Evolutionary conservation across 805 yeast species (phyloP).

Genomic region (Cyberlindnera maritima): DNA sequence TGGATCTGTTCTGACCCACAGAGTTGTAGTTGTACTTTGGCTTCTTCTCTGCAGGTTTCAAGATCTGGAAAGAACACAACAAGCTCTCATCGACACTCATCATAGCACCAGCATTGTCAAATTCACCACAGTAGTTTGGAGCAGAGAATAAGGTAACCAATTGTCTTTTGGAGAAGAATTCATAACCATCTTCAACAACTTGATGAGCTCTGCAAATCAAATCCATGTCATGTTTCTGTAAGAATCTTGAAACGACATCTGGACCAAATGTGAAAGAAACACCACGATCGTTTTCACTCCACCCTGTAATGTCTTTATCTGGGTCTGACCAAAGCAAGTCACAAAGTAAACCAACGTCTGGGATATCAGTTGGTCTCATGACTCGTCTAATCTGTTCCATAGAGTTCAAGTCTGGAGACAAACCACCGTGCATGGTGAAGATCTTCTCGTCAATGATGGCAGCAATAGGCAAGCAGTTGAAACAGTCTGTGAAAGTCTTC

Average conservation of each 20-base stretch:
- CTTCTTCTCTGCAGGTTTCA: constrained; percentile 97
- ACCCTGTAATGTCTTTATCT: constrained; percentile 95
- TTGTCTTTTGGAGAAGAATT: constrained; percentile 93
- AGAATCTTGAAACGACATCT: constrained; percentile 92
- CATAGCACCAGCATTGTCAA: constrained; percentile 99
- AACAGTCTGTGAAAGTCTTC: constrained; percentile 98
- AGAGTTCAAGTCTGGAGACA: constrained; percentile 93
- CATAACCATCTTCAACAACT: constrained; percentile 98
- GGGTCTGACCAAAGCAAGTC: constrained; percentile 99
- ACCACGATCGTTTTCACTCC: constrained; percentile 99
- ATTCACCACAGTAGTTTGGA: constrained; percentile 98
- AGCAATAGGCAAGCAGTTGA: constrained; percentile 97
- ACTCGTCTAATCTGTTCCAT: constrained; percentile 99
- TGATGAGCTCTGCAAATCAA: constrained; percentile 98
- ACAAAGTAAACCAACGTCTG: constrained; percentile 95
- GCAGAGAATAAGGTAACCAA: constrained; percentile 94
- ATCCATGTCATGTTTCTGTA: constrained; percentile 97
- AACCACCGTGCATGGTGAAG: constrained; percentile 98
- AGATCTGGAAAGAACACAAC: constrained; percentile 92
- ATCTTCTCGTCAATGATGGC: constrained; percentile 98
- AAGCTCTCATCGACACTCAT: constrained; percentile 97
- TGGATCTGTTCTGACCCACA: constrained; percentile 46
- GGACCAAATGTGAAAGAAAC: constrained; percentile 99
- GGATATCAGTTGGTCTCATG: constrained; percentile 99
- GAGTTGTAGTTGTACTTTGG: constrained; percentile 53